Evolutionary conservation across 1,284 basidiomycete species (phyloP).

Genomic region (Leccinum holopus): DNA sequence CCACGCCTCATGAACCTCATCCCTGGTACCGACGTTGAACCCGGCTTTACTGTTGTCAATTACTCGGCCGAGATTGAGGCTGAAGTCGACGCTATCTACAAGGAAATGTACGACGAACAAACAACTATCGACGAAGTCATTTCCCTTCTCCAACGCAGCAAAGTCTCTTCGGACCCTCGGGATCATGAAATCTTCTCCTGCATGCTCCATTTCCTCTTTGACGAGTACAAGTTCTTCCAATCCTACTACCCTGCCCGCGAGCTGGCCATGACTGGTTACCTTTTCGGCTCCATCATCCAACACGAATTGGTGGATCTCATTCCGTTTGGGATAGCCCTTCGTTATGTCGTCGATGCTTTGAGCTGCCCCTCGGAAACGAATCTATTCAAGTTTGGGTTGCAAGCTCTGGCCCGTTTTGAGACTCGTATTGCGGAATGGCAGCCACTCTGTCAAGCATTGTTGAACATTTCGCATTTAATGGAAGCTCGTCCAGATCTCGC

Average conservation of each 20-base stretch:
- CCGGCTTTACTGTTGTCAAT: constrained; percentile 86
- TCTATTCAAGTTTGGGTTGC: constrained; percentile 94
- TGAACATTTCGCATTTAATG: constrained; percentile 84
- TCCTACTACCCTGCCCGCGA: constrained; percentile 93
- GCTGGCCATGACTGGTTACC: constrained; percentile 92
- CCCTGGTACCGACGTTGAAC: constrained; percentile 86
- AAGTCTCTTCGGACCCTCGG: constrained; percentile 77
- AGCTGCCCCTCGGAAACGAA: constrained; percentile 88
- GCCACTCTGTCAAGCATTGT: constrained; percentile 86
- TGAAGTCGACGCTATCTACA: constrained; percentile 95
- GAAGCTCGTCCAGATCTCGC: constrained; percentile 89
- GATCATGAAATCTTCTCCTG: constrained; percentile 98
- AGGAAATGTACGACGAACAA: constrained; percentile 96
- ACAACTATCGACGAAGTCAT: constrained; percentile 96
- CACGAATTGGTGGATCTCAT: constrained; percentile 93
- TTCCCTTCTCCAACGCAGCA: constrained; percentile 80
- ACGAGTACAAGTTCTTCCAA: constrained; percentile 99
- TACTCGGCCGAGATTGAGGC: constrained; percentile 89
- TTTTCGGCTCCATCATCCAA: constrained; percentile 97
- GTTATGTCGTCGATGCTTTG: constrained; percentile 95
- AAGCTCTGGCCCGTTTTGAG: constrained; percentile 89
- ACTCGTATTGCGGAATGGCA: constrained; percentile 91
- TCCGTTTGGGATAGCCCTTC: constrained; percentile 94
- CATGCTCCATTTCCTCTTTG: constrained; percentile 98
- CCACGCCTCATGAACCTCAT: constrained; percentile 96